Evolutionary conservation across 108 stramenopile species (phyloP).

Genomic region (Nannochloropsis salina): DNA sequence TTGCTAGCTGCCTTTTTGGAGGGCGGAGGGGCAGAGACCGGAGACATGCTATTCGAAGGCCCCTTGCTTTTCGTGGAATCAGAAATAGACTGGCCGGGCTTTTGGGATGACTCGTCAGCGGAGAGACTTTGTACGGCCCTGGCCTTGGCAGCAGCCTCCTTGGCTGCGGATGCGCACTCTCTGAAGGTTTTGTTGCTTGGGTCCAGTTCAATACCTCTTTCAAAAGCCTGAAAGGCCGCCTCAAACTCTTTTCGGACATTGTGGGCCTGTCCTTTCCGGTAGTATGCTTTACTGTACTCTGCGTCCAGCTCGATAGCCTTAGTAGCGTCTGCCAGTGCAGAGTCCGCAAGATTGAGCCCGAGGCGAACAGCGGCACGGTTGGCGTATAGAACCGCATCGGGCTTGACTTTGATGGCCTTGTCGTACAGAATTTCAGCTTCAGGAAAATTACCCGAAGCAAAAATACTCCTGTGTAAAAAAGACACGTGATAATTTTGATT

Average conservation of each 20-base stretch:
- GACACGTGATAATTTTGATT: no score
- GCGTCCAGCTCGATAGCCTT: constrained; percentile 36
- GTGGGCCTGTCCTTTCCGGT: constrained; percentile 41
- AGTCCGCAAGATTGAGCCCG: neutral
- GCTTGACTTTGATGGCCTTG: constrained; percentile 38
- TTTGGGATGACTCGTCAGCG: neutral
- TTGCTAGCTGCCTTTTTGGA: neutral
- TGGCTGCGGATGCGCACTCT: constrained; percentile 21
- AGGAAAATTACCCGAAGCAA: constrained; percentile 37
- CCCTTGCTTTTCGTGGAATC: neutral
- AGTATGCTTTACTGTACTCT: constrained; percentile 34
- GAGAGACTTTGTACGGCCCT: no score
- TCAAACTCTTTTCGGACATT: constrained; percentile 20
- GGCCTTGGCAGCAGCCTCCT: neutral
- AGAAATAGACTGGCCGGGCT: neutral
- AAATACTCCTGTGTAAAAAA: constrained; percentile 27
- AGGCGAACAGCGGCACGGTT: constrained; percentile 17
- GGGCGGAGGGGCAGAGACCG: neutral
- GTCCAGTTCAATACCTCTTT: constrained; percentile 27
- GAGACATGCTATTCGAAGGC: neutral
- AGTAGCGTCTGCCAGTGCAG: constrained; percentile 12
- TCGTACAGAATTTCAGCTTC: constrained; percentile 43
- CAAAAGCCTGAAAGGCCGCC: constrained; percentile 31
- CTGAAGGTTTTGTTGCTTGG: constrained; percentile 31
- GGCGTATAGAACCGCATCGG: constrained; percentile 33